phyloP scores from a whole-genome alignment of 2,329 filamentous ascomycete species.

The Fusarium anguioides region DNA sequence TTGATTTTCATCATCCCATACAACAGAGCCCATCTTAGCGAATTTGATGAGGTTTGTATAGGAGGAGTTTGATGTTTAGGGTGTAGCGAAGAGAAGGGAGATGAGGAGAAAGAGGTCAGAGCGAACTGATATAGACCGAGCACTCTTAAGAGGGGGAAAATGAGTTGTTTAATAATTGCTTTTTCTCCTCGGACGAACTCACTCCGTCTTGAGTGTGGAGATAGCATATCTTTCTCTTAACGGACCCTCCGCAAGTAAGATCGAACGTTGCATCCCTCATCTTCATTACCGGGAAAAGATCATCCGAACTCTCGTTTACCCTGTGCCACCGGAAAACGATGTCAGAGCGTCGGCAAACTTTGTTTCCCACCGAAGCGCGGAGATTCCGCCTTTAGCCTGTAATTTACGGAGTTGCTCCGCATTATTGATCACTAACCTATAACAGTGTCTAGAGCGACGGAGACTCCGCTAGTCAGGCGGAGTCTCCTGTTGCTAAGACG shows the following conservation, averaged over 20 bases:
- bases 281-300: slow-evolving; percentile 1
- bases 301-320: neutral
- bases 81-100: too few relatives aligned
- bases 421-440: slow-evolving; percentile 6
- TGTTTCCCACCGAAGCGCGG: neutral
- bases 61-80: neutral
- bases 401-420: slow-evolving; percentile 20
- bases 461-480: slow-evolving; percentile 17
- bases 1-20: slow-evolving; percentile 47
- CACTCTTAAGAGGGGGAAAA: slow-evolving; percentile 3
- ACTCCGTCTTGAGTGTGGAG: slow-evolving; percentile 7
- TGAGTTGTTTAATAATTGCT: slow-evolving; percentile 12
- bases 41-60: neutral
- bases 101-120: neutral
- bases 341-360: neutral
- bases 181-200: neutral
- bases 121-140: too few relatives aligned
- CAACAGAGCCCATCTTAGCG: slow-evolving; percentile 49
- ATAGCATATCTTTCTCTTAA: neutral
- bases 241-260: slow-evolving; percentile 7
- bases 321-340: neutral
- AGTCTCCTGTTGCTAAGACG: slow-evolving; percentile 16
- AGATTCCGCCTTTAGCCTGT: slow-evolving; percentile 5
- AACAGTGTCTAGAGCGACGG: neutral
- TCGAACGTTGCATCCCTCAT: neutral